Conservation (phyloP, 305 asterid species). For the Fraxinus sp. region DNA sequence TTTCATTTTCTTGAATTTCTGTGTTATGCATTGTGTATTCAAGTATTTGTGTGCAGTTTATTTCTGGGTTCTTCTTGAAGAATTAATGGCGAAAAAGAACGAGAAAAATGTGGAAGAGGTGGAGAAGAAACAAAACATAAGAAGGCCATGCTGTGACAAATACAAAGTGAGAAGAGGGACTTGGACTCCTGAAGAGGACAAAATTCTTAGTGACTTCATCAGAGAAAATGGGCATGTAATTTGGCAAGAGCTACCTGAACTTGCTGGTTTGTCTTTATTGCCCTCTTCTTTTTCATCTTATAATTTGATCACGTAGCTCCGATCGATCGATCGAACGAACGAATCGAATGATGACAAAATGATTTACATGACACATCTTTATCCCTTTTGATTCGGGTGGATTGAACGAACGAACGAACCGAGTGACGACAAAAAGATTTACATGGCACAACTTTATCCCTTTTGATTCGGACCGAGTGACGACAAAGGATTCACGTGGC, state of each 20-base stretch:
- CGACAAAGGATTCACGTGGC: not conserved
- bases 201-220: slow-evolving; percentile 55
- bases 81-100: slow-evolving; percentile 18
- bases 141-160: slow-evolving; percentile 45
- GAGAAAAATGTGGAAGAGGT: not conserved
- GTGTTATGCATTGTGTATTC: not conserved
- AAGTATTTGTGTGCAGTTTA: slow-evolving; percentile 19
- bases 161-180: slow-evolving; percentile 42
- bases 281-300: not conserved
- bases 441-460: too few species aligned
- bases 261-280: slow-evolving; percentile 42
- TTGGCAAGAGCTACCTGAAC: slow-evolving; percentile 71
- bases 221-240: slow-evolving; percentile 54
- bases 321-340: not conserved
- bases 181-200: slow-evolving; percentile 57
- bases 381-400: not conserved
- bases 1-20: not conserved
- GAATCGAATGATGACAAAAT: not conserved
- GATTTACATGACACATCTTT: not conserved
- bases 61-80: slow-evolving; percentile 1
- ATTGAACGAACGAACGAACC: too few species aligned
- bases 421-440: too few species aligned
- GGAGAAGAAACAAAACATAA: slow-evolving; percentile 27
- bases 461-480: not conserved
- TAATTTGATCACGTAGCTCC: not conserved